Conservation (phyloP, 2,329 filamentous ascomycete genomes). For the Alternaria infectoria region DNA sequence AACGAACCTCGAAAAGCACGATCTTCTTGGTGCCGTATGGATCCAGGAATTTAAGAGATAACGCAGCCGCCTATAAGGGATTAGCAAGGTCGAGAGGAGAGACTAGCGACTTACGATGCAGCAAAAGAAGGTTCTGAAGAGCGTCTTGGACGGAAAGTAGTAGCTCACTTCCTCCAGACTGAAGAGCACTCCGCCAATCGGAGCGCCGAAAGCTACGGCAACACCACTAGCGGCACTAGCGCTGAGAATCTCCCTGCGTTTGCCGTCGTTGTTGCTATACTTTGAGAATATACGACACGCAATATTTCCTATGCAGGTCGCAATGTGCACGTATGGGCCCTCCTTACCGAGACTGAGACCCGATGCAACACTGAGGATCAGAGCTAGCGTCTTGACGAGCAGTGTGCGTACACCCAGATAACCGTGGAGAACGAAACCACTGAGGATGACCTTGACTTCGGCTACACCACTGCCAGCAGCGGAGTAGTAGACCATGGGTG, state of each 20-base stretch:
- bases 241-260: constrained; percentile 90
- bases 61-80: constrained; percentile 65
- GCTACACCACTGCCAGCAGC: constrained; percentile 95
- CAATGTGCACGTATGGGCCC: constrained; percentile 96
- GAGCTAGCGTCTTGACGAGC: constrained; percentile 79
- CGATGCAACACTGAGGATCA: constrained; percentile 89
- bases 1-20: constrained; percentile 93
- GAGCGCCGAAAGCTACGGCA: constrained; percentile 91
- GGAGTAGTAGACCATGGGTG: constrained; percentile 92
- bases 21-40: constrained; percentile 97
- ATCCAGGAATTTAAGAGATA: constrained; percentile 93
- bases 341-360: constrained; percentile 95
- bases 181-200: constrained; percentile 88
- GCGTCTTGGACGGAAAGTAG: constrained; percentile 95
- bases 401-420: constrained; percentile 90
- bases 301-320: constrained; percentile 94
- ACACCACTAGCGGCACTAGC: constrained; percentile 91
- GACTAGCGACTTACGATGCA: constrained; percentile 70
- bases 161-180: constrained; percentile 95
- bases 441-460: constrained; percentile 97
- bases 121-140: constrained; percentile 98
- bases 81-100: constrained; percentile 17
- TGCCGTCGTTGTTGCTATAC: constrained; percentile 92
- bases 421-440: constrained; percentile 94
- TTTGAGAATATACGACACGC: constrained; percentile 92